Base-by-base conservation (phyloP, 2,329 filamentous ascomycete species). In the Exophiala oligosperma region DNA sequence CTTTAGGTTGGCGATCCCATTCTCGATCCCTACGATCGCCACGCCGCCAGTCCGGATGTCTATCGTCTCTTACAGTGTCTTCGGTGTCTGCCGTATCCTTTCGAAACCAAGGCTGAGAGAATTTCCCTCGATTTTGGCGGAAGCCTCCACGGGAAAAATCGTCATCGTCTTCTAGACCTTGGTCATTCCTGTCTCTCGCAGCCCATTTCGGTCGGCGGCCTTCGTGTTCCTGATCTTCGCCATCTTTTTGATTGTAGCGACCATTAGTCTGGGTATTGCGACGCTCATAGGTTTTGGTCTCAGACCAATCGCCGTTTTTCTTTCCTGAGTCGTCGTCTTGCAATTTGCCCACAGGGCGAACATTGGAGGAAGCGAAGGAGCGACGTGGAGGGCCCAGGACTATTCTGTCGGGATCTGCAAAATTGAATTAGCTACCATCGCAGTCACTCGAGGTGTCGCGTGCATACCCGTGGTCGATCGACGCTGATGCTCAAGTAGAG, bases 371-470 rank as follows among this genome's bases (percentile, higher is more conserved):
- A 53, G 90, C 85, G 73, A 97, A 96, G 46, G 86, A 85, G 48
- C 86, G 90, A 72, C 90, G 90, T 1, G 92, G 90, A 21, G 92
- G 92, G 12, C 90, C 92, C 57, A 96, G 88, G 58, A 94, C 83
- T 57, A 95, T 89, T 64, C 95, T 91, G 67, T 96, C 92, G 68
- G 84, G 64, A 70, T 74, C 65, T 76, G 71, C 69, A 62, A 67
- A 40, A 63, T 52, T 66, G 68, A 61, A 66, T 67, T 70, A 65
- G 56, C 49, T 40, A n/a, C 32, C 11, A 28, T 4, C n/a, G 64
- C 57, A 65, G 60, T 72, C 67, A 70, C 71, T 68, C 54, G 64
- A 64, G 23, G 71, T 59, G 71, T 59, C 28, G 11, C 5, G 23
- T 35, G 50, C 57, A 49, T 74, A 78, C 76, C 75, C 70, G 75